Conservation (phyloP, 2,329 filamentous ascomycete species). For the Penicillium psychrosexuale region DNA sequence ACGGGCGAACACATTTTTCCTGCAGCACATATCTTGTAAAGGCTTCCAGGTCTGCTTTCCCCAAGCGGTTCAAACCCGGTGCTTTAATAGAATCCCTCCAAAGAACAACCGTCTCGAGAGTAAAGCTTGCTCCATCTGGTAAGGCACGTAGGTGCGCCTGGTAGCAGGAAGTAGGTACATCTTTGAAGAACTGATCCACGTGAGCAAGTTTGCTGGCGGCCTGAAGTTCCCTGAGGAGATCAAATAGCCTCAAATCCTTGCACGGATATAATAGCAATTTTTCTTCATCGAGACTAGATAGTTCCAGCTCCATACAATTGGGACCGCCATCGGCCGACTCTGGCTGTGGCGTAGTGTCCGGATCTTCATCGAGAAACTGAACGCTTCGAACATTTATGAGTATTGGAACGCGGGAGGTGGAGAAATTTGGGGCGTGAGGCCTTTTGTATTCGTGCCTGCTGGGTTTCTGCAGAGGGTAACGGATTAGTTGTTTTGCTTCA, state of each 20-base stretch:
- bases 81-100: conserved; percentile 37
- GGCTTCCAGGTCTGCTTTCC: conserved; percentile 15
- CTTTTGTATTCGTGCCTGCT: not conserved
- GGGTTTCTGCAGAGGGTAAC: conserved; percentile 20
- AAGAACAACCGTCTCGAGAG: conserved; percentile 31
- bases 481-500: conserved; percentile 5
- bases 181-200: conserved; percentile 27
- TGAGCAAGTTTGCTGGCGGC: conserved; percentile 20
- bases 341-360: not conserved
- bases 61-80: conserved; percentile 19
- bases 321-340: conserved; percentile 1
- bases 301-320: conserved; percentile 22
- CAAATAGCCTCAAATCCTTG: conserved; percentile 13
- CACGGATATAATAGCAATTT: conserved; percentile 21
- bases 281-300: conserved; percentile 13
- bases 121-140: conserved; percentile 21
- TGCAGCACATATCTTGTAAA: conserved; percentile 33
- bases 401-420: conserved; percentile 19
- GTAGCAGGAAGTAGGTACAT: conserved; percentile 29
- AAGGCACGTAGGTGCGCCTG: conserved; percentile 26
- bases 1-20: conserved; percentile 13
- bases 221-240: conserved; percentile 25
- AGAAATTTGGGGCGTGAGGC: not conserved
- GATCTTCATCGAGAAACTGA: not conserved
- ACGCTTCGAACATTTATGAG: conserved; percentile 13